Conservation (phyloP, 305 asterid species). For the Fraxinus baroniana region DNA sequence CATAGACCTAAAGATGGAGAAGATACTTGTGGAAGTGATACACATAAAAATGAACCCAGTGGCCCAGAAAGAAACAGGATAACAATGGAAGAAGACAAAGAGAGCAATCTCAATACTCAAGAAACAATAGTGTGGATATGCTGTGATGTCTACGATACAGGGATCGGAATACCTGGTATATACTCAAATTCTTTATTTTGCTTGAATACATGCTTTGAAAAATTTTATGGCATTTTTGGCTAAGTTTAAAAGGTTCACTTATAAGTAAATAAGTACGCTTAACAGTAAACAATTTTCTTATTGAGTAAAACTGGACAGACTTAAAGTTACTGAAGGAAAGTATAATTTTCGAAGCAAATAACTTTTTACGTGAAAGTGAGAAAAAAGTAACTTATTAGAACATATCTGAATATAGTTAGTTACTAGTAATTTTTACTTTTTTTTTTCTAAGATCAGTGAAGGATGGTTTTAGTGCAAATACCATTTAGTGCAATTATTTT, state of each 20-base stretch:
- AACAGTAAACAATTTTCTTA: background rate
- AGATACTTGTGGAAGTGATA: constrained; percentile 26
- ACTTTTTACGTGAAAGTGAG: background rate
- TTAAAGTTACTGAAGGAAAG: background rate
- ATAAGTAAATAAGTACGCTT: background rate
- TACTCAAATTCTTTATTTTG: background rate
- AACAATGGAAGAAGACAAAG: constrained; percentile 38
- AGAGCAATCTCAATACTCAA: constrained; percentile 21
- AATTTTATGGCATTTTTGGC: background rate
- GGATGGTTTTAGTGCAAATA: background rate
- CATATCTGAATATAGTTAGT: too few species aligned
- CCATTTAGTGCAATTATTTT: background rate
- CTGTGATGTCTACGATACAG: constrained; percentile 85
- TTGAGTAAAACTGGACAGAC: background rate
- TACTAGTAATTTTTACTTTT: background rate
- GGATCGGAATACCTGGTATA: constrained; percentile 93
- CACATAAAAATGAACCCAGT: constrained; percentile 24
- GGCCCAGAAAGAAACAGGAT: constrained; percentile 24
- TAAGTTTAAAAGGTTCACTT: background rate
- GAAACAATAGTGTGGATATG: constrained; percentile 78
- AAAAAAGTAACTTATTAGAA: background rate
- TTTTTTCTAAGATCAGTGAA: background rate
- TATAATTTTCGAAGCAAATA: background rate
- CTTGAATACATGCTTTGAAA: background rate
- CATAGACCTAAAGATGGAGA: constrained; percentile 17